Evolutionary conservation across 164 flowering plant species (phyloP), one percentile per base, ranked within the genome.

Genomic region (Umbellularia californica): DNA sequence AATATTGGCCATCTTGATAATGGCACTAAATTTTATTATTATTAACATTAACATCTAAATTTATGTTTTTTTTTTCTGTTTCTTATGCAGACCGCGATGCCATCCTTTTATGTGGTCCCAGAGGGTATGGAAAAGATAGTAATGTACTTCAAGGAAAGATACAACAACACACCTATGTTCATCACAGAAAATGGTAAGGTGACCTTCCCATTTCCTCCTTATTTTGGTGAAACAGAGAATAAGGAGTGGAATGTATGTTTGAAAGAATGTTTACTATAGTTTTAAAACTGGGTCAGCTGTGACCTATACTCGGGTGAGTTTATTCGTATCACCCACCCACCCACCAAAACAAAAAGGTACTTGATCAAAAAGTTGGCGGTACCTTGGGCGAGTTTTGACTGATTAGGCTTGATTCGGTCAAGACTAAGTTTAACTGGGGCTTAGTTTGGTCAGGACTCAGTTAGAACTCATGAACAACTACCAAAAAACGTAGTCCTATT

Each of bases 161-260:
- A 79, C 71, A 62, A 76, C 58, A 79, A 79, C n/a, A 63, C 23
- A 14, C 81, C 81, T 3, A 76, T 79, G 66, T 79, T 60, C 58
- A 67, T 79, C 22, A 79, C 81, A 30, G 81, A 79, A 69, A 79
- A 79, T 79, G 81, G 81, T 79, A 27, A 55, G n/a, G 60, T 33
- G 10, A 25, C 14, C 41, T 23, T 64, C 22, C 3, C 64, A 11
- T 1, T 17, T 9, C 3, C 20, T 50, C 15, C 12, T 70, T 23
- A 23, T 70, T 30, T 67, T 67, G 28, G 24, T 24, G 7, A 58
- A n/a, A n/a, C 19, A 17, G 22, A n/a, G 22, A 58, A 17, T n/a
- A 58, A 58, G 22, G 63, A 19, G 6, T n/a, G 63, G 22, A 58
- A 4, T 58, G 19, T 58, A 35, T 35, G 47, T 35, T 35, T 35